Conservation (phyloP, 257 asterid genomes). For the Nicotiana sylvestris region DNA sequence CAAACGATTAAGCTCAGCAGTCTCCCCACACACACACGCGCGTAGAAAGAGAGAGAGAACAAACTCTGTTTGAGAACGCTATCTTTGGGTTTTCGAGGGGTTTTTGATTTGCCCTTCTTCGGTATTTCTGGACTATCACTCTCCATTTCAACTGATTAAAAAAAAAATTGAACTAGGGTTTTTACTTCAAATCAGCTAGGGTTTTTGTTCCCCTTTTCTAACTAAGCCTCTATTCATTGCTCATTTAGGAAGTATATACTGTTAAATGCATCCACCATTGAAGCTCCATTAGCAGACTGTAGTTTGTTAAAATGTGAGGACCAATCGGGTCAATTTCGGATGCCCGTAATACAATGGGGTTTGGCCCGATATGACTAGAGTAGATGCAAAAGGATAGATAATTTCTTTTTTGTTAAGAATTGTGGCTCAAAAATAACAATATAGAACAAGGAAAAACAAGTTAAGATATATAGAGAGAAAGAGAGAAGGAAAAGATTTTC, state of each 20-base stretch:
- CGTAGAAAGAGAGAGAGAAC: neutral
- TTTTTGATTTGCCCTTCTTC: conserved; percentile 50
- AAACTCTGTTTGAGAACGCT: conserved; percentile 72
- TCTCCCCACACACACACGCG: neutral
- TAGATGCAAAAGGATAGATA: no score
- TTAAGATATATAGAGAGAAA: no score
- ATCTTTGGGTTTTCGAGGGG: conserved; percentile 60
- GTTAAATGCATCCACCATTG: neutral
- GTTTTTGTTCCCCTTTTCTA: neutral
- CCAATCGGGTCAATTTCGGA: neutral
- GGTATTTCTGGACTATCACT: conserved; percentile 45
- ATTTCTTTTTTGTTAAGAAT: no score
- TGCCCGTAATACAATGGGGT: neutral
- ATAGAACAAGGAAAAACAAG: no score
- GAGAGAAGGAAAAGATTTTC: no score
- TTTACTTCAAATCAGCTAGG: neutral
- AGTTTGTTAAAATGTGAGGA: neutral
- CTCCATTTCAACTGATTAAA: conserved; percentile 36
- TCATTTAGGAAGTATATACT: neutral
- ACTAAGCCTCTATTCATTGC: neutral
- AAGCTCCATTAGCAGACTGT: no score
- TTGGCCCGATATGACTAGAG: neutral
- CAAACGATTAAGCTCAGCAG: neutral
- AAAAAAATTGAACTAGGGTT: neutral
- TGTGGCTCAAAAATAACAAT: no score